Evolutionary conservation across 805 yeast species (phyloP), one percentile per base, ranked within the genome.

Genomic region (Kodamaea jinghongensis): DNA sequence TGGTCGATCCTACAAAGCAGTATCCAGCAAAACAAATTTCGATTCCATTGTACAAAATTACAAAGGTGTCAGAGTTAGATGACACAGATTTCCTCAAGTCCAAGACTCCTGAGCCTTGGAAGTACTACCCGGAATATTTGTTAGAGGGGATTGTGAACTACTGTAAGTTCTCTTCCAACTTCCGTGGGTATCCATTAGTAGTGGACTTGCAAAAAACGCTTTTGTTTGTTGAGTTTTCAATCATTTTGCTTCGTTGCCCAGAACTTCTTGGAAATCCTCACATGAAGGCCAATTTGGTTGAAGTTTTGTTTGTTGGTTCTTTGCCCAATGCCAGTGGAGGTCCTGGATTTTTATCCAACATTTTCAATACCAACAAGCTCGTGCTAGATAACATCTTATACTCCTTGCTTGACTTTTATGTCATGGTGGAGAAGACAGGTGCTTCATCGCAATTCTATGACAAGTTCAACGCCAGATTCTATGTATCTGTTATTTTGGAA

Each of bases 381-480:
- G 83, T 88, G 2, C 63, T 67, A 22, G 69, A 80, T 28, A 79
- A 89, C 57, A 58, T 93, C 46, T 67, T 93, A 42, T 89, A 86
- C 53, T 85, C 96, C 1, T 71, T 93, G 41, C 73, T 93, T 62
- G 95, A 88, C 52, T 85, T 89, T 46, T 93, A 91, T 60, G 96
- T 93, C 26, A 87, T 86, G 73, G 90, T 91, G 36, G 99, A 93
- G 60, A 89, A 86, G 54, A 93, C 99, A 0, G 99, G 99, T 7
- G 84, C 96, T 2, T 82, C 91, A 6, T 81, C 95, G 0, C 98
- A 93, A 62, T 93, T 91, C 57, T 91, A 91, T 60, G 99, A 93
- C 61, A 93, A 93, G 63, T 93, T 93, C 67, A 90, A 88, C 60
- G 78, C 87, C 31, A 76, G 99, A 59, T 91, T 81, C 61, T 83